Base-by-base conservation (phyloP, 441 rosid genomes). In the Populus tomentosa region DNA sequence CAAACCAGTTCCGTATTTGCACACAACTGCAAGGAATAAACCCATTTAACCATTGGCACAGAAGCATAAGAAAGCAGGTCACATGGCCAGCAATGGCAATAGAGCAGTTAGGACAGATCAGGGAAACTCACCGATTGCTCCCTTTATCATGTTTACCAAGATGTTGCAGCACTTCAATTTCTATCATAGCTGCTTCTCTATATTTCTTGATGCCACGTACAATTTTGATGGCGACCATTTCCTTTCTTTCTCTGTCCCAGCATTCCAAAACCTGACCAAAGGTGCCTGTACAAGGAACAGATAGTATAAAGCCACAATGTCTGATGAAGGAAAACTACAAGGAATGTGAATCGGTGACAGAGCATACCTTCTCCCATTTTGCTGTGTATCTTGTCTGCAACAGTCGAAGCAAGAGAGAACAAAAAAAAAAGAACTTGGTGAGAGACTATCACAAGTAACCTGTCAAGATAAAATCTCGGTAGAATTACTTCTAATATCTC, bases 21-120 rank as follows among this genome's bases (percentile, higher is more conserved):
- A 93, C 98, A 91, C 93, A 93, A 93, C 98, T 93, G 96, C 98
- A 91, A 93, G 84, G 94, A 93, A 90, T 86, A 87, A 88, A 91
- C 86, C 85, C 32, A 88, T 91, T 91, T 84, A 91, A 93, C 92
- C 81, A 86, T 68, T 69, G 85, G 84, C 74, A 77, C 71, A 81
- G 74, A 64, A 75, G 62, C 70, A 82, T 50, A 71, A 42, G n/a
- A 77, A 75, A 77, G 66, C 63, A 72, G 70, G 73, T 69, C 75
- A 72, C 21, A 28, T 36, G 73, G 56, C 77, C 73, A 62, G 78
- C 77, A 65, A 65, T n/a, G 67, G 38, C 73, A 83, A 77, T 71
- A 77, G 66, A 71, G 64, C 28, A 67, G 70, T 23, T 23, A 62
- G 72, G 3, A 70, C 50, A 70, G 18, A 6, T 23, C 10, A 80